phyloP scores from a whole-genome alignment of 1,284 basidiomycete species.

The Cutaneotrichosporon dermatis region DNA sequence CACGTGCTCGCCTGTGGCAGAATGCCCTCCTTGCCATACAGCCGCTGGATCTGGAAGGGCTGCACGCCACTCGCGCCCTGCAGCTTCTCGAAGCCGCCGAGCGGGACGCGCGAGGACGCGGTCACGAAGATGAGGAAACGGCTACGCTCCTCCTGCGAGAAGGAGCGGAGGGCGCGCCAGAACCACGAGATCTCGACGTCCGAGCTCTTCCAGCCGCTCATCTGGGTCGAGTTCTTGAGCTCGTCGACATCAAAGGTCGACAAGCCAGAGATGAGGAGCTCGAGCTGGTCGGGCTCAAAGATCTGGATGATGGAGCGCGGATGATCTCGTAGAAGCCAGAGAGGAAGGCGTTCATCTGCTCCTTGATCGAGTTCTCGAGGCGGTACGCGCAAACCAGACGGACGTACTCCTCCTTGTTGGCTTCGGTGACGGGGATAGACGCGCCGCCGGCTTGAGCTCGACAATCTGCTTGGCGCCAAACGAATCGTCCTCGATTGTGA shows the following conservation, averaged over 20 bases:
- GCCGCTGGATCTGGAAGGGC: constrained; percentile 92
- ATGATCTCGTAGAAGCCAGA: constrained; percentile 82
- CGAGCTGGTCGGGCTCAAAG: constrained; percentile 97
- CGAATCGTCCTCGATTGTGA: constrained; percentile 55
- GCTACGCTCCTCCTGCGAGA: constrained; percentile 92
- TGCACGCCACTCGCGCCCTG: constrained; percentile 93
- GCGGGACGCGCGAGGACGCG: constrained; percentile 83
- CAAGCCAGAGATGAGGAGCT: constrained; percentile 93
- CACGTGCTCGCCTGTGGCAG: constrained; percentile 48
- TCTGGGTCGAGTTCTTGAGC: constrained; percentile 73
- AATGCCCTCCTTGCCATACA: constrained; percentile 46
- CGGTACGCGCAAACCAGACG: constrained; percentile 72
- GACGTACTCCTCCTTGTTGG: constrained; percentile 97
- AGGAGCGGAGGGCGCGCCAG: constrained; percentile 97
- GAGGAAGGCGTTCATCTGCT: constrained; percentile 89
- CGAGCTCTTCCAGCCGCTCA: constrained; percentile 49
- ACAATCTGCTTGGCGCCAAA: constrained; percentile 86
- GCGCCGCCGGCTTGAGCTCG: constrained; percentile 78
- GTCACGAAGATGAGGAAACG: constrained; percentile 97
- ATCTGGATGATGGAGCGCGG: constrained; percentile 52
- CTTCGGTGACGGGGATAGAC: constrained; percentile 78
- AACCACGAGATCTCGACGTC: constrained; percentile 98
- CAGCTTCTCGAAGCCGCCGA: constrained; percentile 86
- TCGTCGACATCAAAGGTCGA: constrained; percentile 99
- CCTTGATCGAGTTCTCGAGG: constrained; percentile 87